Evolutionary conservation across 345 rosid species (phyloP), one percentile per base, ranked within the genome.

Genomic region (Stellera chamaejasme): DNA sequence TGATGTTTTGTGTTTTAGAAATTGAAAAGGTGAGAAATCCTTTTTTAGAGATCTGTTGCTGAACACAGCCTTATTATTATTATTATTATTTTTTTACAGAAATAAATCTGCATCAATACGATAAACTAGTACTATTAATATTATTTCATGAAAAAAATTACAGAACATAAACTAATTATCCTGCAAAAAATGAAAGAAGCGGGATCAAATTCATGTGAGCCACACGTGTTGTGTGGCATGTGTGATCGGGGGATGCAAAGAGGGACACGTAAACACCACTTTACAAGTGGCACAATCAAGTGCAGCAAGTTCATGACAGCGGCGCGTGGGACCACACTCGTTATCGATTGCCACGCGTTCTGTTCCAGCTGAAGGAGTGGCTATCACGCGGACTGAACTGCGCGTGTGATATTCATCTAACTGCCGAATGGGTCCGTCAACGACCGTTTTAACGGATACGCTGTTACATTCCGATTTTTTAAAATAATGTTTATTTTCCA

Each of bases 201-300:
- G 3, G 39, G 39, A 32, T 32, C 39, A 32, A 8, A 8, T 32
- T 32, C 13, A 1, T 13, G 12, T 23, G 60, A 47, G 39, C 64
- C 66, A 43, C 61, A 58, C 51, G 54, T 13, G 53, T 12, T 41
- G n/a, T 26, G 6, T 27, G 55, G 27, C 63, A 56, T 39, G 63
- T 60, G 69, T 47, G 74, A 58, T 8, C 27, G 50, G 9, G 32
- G 54, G 27, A 8, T 36, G 9, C 10, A 27, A 6, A 16, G n/a
- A 2, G 12, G n/a, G 45, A 52, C 54, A 71, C 54, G 36, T 57
- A 11, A 50, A 16, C 1, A 2, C 15, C 1, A 0, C 49, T 65
- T 69, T 54, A 57, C 60, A 65, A 45, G 61, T 65, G 64, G 70
- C 50, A 2, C 0, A 11, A 57, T 19, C 54, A 8, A 4, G 23